Base-by-base conservation (phyloP, 2,329 filamentous ascomycete genomes). In the Daldinia sp. region DNA sequence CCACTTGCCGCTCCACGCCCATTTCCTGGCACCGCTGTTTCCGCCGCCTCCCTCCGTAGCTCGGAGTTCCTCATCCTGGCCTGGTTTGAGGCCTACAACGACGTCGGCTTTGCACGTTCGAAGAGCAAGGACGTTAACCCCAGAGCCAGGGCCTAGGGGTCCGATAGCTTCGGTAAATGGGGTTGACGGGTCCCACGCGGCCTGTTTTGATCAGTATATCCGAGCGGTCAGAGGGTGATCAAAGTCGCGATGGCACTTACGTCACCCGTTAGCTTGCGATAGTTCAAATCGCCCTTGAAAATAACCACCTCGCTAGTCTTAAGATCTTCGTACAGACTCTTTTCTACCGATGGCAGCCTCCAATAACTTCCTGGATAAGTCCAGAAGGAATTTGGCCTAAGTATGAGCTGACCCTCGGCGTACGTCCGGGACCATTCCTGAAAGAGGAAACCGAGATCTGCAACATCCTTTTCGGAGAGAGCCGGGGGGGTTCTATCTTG, bases 221-320 rank as follows among this genome's bases (percentile, higher is more conserved):
- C 34, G 32, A 10, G 48, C 17, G 39, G 21, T 29, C 34, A 55
- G n/a, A n/a, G n/a, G n/a, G 55, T 39, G 11, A 15, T 29, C 3
- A 15, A 13, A 6, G 34, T 25, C 32, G 17, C n/a, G 23, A 30
- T 1, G 37, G 29, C 23, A 81, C 90, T 81, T 80, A 94, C 93
- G 82, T 99, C 95, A 49, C 87, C 91, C 27, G 90, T 93, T 68
- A 99, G 78, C 78, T 99, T 99, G 64, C 95, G 85, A 78, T 98
- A 99, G 80, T 99, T 99, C 70, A 99, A 77, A 75, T 99, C 95
- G 2, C 95, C 95, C 82, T 99, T 99, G 83, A 98, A 98, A 58
- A 99, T 88, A 10, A 97, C 92, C 15, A 99, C 82, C 76, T 97
- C 92, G 68, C 91, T 92, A 64, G 87, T 80, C 80, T 93, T 90